A percentile compares a stretch with the other conserved stretches of the same genome.
These are phyloP conservation scores for Aspergillus fischeri DNA, from an alignment of 2,329 filamentous ascomycete genomes.

Conservation along the genomic window DNA sequence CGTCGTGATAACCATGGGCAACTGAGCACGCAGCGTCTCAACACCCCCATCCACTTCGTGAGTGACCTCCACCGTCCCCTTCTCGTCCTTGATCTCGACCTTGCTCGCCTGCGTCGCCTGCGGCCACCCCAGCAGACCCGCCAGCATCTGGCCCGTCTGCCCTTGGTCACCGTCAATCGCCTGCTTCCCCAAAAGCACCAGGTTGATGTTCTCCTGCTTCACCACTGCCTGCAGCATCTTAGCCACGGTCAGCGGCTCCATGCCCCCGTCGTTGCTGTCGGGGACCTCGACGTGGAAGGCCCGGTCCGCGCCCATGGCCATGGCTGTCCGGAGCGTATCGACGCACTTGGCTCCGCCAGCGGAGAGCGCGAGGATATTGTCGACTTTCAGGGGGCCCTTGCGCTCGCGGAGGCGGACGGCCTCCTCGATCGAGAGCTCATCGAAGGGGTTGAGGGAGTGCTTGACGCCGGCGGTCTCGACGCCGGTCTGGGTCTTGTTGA, in stretches of 20 bases:
- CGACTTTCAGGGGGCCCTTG: conserved; percentile 71
- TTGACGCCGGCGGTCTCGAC: conserved; percentile 91
- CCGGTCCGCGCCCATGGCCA: conserved; percentile 98
- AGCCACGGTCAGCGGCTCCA: conserved; percentile 88
- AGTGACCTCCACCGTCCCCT: conserved; percentile 69
- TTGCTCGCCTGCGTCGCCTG: conserved; percentile 92
- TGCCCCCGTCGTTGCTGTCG: conserved; percentile 60
- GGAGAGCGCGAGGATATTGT: conserved; percentile 86
- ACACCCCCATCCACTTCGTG: conserved; percentile 94
- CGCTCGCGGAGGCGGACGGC: conserved; percentile 90
- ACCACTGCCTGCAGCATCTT: conserved; percentile 81
- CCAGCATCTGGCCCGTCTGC: conserved; percentile 98
- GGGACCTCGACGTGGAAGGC: conserved; percentile 79
- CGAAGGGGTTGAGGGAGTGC: conserved; percentile 98
- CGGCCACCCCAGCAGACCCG: conserved; percentile 83
- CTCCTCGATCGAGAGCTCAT: conserved; percentile 97
- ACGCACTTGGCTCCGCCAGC: conserved; percentile 83
- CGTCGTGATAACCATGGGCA: conserved; percentile 93
- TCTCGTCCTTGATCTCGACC: conserved; percentile 67
- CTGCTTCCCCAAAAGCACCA: conserved; percentile 95
- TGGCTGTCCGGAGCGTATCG: conserved; percentile 88
- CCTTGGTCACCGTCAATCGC: conserved; percentile 94
- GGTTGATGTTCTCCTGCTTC: conserved; percentile 78
- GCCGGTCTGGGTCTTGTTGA: conserved; percentile 71
- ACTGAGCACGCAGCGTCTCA: conserved; percentile 78